Evolutionary conservation across 2,329 filamentous ascomycete species (phyloP), one percentile per base, ranked within the genome.

Genomic region (Pezicula neosporulosa): DNA sequence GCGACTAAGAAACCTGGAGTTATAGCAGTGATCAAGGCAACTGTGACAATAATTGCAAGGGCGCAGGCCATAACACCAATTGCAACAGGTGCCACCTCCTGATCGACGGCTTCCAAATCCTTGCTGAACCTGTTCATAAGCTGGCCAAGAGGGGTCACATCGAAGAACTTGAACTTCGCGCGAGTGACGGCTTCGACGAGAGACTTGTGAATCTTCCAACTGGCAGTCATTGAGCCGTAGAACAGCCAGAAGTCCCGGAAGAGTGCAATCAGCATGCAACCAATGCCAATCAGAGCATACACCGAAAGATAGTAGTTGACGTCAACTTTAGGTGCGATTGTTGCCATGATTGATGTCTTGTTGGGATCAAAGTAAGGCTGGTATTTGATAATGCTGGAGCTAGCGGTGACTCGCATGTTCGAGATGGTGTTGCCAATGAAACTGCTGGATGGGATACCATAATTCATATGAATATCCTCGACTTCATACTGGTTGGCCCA

Each of bases 81-180:
- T 19, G 94, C 93, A 38, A 95, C 85, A 2, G 92, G 90, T 0
- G 94, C 92, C 52, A 99, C 89, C 68, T 99, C 94, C 67, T 99
- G 94, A 60, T 99, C 94, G 18, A 99, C 80, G 10, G 91, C 85
- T 68, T 99, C 92, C 13, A 99, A 82, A 68, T 99, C 94, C 70
- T 97, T 97, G 68, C 93, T 97, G 73, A 99, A 99, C 18, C 94
- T 85, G 70, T 99, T 99, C 86, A 97, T 97, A 63, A 99, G 79
- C 70, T 97, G 93, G 12, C 94, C 94, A 0, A 97, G 81, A 2
- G 94, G 94, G 0, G 94, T 99, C 1, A 93, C 88, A 65, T 99
- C 94, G 64, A 99, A 99, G 74, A 99, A 99, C 66, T 89, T 91
- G 77, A 99, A 97, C 67, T 91, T 93, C 28, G 94, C 94, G 59